phyloP scores from a whole-genome alignment of 176 grass and related monocot species.

The Musa troglodytarum region DNA sequence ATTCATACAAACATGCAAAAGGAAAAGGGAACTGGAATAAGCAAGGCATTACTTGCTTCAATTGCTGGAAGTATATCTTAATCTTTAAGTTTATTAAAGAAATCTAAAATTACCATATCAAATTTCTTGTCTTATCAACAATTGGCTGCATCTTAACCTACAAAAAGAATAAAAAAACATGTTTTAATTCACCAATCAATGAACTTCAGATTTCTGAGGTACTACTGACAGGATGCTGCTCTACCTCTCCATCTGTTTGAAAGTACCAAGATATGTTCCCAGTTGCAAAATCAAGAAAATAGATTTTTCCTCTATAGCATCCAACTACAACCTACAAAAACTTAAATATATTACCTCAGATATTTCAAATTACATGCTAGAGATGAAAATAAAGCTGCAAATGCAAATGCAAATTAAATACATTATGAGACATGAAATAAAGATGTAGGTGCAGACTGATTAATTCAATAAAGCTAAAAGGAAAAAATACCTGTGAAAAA shows the following conservation, averaged over 20 bases:
- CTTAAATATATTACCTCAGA: conserved; percentile 20
- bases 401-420: too few species aligned
- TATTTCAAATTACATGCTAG: neutral
- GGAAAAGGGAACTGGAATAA: neutral
- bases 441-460: neutral
- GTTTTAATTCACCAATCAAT: neutral
- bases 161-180: conserved; percentile 12
- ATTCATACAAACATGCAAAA: neutral
- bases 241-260: conserved; percentile 80
- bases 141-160: conserved; percentile 95
- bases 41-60: neutral
- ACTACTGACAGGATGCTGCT: neutral
- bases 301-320: conserved; percentile 91
- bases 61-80: neutral
- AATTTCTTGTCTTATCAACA: conserved; percentile 49
- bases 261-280: conserved; percentile 59
- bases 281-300: conserved; percentile 61
- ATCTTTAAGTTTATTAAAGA: neutral
- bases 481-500: conserved; percentile 56
- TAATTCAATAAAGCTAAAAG: neutral
- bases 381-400: neutral
- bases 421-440: too few species aligned
- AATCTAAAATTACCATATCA: conserved; percentile 59
- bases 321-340: conserved; percentile 70
- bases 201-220: neutral